Percentiles rank a stretch among this genome's conserved stretches.
Evolutionary conservation across 768 basidiomycete species (phyloP).

Genomic region (Macrolepiota fuliginosa): DNA sequence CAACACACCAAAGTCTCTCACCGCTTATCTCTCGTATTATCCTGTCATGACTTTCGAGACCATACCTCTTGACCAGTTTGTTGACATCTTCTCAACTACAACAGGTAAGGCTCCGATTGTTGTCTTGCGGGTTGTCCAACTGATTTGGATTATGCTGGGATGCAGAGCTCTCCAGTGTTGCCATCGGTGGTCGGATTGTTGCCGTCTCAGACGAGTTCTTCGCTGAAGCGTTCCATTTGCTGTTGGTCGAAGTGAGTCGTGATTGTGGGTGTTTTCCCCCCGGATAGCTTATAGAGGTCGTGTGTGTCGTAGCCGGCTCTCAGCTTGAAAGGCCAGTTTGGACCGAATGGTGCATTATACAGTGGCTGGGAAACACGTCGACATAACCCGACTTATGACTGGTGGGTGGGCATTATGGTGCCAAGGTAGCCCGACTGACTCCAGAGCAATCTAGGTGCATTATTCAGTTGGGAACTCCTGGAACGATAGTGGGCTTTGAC

Average conservation of each 20-base stretch:
- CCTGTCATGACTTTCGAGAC: slow-evolving; percentile 40
- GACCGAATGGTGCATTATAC: slow-evolving; percentile 90
- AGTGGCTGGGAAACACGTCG: slow-evolving; percentile 93
- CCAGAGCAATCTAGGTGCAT: slow-evolving; percentile 63
- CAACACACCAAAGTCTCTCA: not conserved
- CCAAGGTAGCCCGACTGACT: not conserved
- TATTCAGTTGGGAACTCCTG: slow-evolving; percentile 79
- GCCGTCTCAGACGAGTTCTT: slow-evolving; percentile 96
- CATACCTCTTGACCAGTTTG: slow-evolving; percentile 46
- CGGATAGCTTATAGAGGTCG: slow-evolving; percentile 4
- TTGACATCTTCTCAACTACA: slow-evolving; percentile 41
- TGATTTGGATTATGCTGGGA: not conserved
- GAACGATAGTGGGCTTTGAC: slow-evolving; percentile 78
- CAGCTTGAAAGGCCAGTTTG: slow-evolving; percentile 94
- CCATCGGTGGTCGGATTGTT: slow-evolving; percentile 73
- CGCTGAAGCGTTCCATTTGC: slow-evolving; percentile 77
- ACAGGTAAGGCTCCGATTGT: slow-evolving; percentile 40
- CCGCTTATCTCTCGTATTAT: not conserved
- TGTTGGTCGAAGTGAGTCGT: slow-evolving; percentile 71
- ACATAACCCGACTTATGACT: slow-evolving; percentile 88
- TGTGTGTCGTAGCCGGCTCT: slow-evolving; percentile 62
- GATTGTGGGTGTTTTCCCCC: not conserved
- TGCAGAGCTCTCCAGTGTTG: slow-evolving; percentile 85
- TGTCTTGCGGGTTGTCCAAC: not conserved
- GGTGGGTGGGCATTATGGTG: slow-evolving; percentile 43